phyloP scores from a whole-genome alignment of 305 asterid species.

The Fraxinus sp. region DNA sequence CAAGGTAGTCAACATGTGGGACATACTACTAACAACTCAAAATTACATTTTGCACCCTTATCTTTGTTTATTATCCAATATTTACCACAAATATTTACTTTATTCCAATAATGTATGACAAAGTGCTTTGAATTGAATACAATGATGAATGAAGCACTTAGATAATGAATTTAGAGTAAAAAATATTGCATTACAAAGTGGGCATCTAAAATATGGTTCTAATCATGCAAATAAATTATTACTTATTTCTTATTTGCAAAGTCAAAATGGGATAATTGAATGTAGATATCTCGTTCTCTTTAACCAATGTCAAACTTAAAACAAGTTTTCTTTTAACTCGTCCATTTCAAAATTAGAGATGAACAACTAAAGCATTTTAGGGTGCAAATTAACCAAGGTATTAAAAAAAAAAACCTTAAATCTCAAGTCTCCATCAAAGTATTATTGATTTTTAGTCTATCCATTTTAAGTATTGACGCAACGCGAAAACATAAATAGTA shows the following conservation, averaged over 20 bases:
- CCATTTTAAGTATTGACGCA: background rate
- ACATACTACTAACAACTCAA: background rate
- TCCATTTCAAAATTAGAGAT: background rate
- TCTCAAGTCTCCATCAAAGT: background rate
- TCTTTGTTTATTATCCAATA: background rate
- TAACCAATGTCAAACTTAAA: background rate
- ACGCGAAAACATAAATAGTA: background rate
- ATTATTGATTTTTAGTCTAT: background rate
- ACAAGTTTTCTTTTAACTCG: background rate
- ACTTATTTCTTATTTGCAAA: background rate
- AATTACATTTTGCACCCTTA: background rate
- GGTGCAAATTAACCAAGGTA: background rate
- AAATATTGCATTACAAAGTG: background rate
- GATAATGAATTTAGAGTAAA: background rate
- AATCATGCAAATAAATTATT: background rate
- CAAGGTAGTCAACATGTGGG: background rate
- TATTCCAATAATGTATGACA: background rate
- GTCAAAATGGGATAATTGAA: background rate
- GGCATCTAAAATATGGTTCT: background rate
- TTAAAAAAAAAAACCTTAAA: no score
- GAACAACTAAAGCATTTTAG: background rate
- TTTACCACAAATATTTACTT: background rate
- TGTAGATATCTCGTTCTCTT: background rate
- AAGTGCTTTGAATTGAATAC: constrained; percentile 1
- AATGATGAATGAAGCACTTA: background rate